phyloP scores from a whole-genome alignment of 371 early-diverging fungal species.

The Mortierella sp. region DNA sequence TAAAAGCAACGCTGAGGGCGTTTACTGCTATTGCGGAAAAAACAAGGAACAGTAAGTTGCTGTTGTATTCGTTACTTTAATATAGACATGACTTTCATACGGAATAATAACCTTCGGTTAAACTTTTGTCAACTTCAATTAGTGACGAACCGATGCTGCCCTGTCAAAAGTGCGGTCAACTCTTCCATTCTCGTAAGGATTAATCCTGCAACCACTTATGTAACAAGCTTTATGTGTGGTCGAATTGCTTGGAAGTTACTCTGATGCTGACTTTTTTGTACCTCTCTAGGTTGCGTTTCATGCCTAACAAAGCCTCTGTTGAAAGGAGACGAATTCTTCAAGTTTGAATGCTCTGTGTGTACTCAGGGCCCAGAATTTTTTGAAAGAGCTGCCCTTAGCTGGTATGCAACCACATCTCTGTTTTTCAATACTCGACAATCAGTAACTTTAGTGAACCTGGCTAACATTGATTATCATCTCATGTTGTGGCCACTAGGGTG shows the following conservation, averaged over 20 bases:
- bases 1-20: conserved; percentile 64
- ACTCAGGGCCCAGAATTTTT: conserved; percentile 67
- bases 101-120: not conserved
- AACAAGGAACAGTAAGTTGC: conserved; percentile 61
- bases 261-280: not conserved
- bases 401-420: conserved; percentile 46
- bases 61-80: not conserved
- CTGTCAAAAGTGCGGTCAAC: conserved; percentile 69
- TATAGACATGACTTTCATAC: not conserved
- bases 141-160: conserved; percentile 71
- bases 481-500: conserved; percentile 60
- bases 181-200: conserved; percentile 73
- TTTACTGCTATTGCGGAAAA: conserved; percentile 76
- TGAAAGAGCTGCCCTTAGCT: conserved; percentile 73
- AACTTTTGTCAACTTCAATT: not conserved
- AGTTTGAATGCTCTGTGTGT: conserved; percentile 77
- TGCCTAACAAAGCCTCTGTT: conserved; percentile 65
- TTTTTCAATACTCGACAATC: too few species aligned
- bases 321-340: conserved; percentile 74
- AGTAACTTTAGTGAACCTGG: not conserved
- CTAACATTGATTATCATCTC: not conserved
- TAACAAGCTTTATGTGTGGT: not conserved
- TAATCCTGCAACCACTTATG: not conserved
- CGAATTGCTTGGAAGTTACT: not conserved
- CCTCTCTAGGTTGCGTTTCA: conserved; percentile 56